Conservation (phyloP, 805 yeast genomes). For the Candida dendrica region DNA sequence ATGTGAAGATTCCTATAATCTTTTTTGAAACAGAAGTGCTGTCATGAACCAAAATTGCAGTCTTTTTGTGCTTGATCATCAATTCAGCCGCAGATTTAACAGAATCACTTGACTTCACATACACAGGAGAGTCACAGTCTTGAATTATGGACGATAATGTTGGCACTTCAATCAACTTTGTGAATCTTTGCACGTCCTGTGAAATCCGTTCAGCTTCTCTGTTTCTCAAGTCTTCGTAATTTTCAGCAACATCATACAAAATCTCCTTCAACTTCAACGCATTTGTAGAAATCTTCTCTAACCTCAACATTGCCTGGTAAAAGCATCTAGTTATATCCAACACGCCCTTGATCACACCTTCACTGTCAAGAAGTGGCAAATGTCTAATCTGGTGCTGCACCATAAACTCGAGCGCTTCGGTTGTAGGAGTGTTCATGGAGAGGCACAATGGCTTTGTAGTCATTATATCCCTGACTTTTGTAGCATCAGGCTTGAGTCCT, state of each 20-base stretch:
- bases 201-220: constrained; percentile 18
- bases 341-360: constrained; percentile 32
- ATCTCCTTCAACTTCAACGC: constrained; percentile 25
- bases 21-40: constrained; percentile 22
- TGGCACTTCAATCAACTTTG: constrained; percentile 35
- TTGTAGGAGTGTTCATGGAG: constrained; percentile 30
- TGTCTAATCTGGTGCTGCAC: constrained; percentile 35
- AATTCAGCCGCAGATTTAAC: constrained; percentile 32
- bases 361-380: constrained; percentile 32
- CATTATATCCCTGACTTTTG: constrained; percentile 31
- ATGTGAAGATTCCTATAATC: constrained; percentile 39
- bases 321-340: constrained; percentile 40
- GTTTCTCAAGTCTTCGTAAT: constrained; percentile 18
- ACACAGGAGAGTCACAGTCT: constrained; percentile 21
- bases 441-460: constrained; percentile 30
- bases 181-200: constrained; percentile 29
- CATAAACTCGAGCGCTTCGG: constrained; percentile 36
- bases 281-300: constrained; percentile 33
- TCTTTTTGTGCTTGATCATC: constrained; percentile 30
- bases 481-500: constrained; percentile 19
- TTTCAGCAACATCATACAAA: constrained; percentile 22
- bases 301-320: constrained; percentile 36
- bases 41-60: constrained; percentile 35
- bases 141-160: constrained; percentile 22
- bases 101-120: constrained; percentile 28